phyloP scores from a whole-genome alignment of 352 stramenopile species.

The Halophytophthora batemanensis region DNA sequence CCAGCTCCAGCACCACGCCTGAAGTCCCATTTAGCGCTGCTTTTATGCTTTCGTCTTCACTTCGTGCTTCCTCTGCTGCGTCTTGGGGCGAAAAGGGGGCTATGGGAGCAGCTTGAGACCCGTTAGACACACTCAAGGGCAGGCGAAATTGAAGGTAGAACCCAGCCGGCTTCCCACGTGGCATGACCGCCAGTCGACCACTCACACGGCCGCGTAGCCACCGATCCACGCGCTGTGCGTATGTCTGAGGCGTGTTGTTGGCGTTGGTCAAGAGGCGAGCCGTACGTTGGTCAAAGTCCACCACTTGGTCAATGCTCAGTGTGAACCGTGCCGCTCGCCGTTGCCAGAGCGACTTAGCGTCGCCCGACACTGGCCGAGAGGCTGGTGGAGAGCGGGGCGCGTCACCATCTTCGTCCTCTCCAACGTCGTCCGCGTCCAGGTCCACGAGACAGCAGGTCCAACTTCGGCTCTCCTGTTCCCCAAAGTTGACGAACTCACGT shows the following conservation, averaged over 20 bases:
- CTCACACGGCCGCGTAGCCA: conserved; percentile 40
- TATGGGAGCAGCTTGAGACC: not conserved
- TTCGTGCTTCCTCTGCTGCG: conserved; percentile 8
- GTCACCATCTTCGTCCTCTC: conserved; percentile 18
- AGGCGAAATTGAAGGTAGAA: conserved; percentile 68
- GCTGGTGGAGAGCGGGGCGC: conserved; percentile 23
- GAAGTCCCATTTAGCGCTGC: not conserved
- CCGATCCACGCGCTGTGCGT: conserved; percentile 15
- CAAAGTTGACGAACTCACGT: conserved; percentile 12
- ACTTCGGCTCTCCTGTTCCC: not conserved
- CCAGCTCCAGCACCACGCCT: conserved; percentile 42
- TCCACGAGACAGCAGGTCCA: conserved; percentile 41
- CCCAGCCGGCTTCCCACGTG: conserved; percentile 39
- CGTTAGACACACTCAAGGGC: conserved; percentile 8
- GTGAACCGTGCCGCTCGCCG: conserved; percentile 18
- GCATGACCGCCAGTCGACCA: conserved; percentile 47
- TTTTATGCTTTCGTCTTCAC: conserved; percentile 5
- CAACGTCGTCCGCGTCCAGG: conserved; percentile 53
- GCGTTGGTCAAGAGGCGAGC: conserved; percentile 17
- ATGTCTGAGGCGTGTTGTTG: conserved; percentile 9
- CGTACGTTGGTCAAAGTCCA: conserved; percentile 20
- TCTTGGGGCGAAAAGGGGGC: conserved; percentile 6
- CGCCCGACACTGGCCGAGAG: conserved; percentile 6
- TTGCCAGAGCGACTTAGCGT: conserved; percentile 15
- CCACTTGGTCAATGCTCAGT: conserved; percentile 12